These are phyloP conservation scores for Phytopythium helicoides DNA, from an alignment of 352 stramenopile genomes.

Conservation along the genomic window DNA sequence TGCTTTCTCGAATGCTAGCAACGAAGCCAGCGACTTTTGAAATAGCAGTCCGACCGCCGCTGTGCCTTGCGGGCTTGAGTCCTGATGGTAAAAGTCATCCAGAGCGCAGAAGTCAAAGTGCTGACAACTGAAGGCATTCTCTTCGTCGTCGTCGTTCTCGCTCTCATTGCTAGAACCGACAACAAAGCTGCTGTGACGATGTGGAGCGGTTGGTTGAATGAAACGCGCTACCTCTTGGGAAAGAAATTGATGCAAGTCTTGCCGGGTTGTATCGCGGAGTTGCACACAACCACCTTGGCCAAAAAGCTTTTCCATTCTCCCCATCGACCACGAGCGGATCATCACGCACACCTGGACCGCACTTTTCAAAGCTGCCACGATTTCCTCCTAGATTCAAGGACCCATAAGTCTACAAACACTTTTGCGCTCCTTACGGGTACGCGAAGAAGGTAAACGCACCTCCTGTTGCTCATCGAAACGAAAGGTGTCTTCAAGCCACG, in stretches of 20 bases:
- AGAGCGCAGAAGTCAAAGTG: conserved; percentile 39
- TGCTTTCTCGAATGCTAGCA: conserved; percentile 41
- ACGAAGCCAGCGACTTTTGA: conserved; percentile 43
- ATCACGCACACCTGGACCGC: conserved; percentile 33
- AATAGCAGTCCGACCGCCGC: conserved; percentile 38
- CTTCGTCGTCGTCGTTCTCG: conserved; percentile 28
- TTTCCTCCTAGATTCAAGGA: conserved; percentile 45
- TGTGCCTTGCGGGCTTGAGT: conserved; percentile 41
- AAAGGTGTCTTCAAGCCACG: conserved; percentile 44
- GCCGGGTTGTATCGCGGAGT: conserved; percentile 34
- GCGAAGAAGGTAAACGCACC: conserved; percentile 31
- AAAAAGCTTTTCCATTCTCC: conserved; percentile 42
- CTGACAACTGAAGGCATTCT: conserved; percentile 13
- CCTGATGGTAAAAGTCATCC: conserved; percentile 48
- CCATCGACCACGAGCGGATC: conserved; percentile 41
- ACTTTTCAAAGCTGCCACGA: conserved; percentile 52
- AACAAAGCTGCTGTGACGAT: conserved; percentile 7
- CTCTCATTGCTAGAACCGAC: conserved; percentile 8
- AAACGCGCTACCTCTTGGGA: conserved; percentile 41
- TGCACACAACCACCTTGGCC: conserved; percentile 3
- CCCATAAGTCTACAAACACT: no score
- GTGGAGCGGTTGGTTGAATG: conserved; percentile 19
- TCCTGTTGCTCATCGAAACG: conserved; percentile 61
- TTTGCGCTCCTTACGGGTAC: no score
- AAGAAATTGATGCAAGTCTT: conserved; percentile 39